Conservation (phyloP, 78 protist genomes). For the Dictyostelium intermedium region DNA sequence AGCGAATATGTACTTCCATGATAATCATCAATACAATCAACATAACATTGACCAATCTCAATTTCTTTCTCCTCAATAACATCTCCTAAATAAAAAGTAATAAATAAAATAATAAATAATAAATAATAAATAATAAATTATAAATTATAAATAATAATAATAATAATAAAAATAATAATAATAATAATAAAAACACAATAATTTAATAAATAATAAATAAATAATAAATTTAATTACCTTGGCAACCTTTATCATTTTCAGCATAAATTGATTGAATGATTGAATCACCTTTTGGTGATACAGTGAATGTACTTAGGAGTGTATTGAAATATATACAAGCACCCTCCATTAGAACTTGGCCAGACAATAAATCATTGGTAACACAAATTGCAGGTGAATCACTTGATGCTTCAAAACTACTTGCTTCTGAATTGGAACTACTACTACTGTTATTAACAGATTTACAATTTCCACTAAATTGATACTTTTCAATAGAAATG, state of each 20-base stretch:
- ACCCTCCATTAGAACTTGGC: not conserved
- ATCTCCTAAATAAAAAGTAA: not conserved
- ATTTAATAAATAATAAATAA: no score
- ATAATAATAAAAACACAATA: no score
- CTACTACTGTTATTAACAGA: no score
- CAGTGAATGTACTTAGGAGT: not conserved
- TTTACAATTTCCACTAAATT: not conserved
- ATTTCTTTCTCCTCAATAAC: not conserved
- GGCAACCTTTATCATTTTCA: not conserved
- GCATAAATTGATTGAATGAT: not conserved
- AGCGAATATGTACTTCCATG: not conserved
- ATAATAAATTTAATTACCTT: not conserved
- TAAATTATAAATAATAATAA: no score
- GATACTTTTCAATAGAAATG: not conserved
- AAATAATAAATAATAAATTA: no score
- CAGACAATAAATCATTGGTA: not conserved
- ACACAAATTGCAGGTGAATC: not conserved
- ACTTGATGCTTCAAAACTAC: not conserved
- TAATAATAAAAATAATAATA: no score
- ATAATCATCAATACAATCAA: not conserved
- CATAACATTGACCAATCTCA: not conserved
- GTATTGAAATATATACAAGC: not conserved
- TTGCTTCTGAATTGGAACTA: not conserved
- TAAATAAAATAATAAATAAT: no score
- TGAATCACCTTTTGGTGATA: not conserved